Conservation (phyloP, 148 eudicot species). For the Linanthus parryae region DNA sequence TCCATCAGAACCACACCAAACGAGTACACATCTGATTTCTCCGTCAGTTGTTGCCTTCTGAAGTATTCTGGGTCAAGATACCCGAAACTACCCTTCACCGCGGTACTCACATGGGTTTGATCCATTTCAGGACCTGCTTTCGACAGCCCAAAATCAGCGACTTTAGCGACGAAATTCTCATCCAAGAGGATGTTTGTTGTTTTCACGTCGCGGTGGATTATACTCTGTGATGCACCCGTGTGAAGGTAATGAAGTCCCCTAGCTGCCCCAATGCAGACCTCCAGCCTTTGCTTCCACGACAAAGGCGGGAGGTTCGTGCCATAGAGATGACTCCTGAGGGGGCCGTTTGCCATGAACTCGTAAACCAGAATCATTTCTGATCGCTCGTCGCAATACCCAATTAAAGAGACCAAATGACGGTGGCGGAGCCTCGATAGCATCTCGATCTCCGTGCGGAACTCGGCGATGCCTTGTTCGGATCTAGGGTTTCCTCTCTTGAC, state of each 20-base stretch:
- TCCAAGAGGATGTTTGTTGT: constrained; percentile 96
- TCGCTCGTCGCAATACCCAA: constrained; percentile 93
- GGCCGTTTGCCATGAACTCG: constrained; percentile 98
- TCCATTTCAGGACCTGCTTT: constrained; percentile 87
- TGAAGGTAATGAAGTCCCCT: constrained; percentile 97
- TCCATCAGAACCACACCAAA: constrained; percentile 97
- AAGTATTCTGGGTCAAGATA: constrained; percentile 97
- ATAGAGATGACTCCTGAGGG: constrained; percentile 93
- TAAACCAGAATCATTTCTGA: constrained; percentile 96
- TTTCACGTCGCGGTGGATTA: constrained; percentile 92
- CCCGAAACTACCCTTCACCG: constrained; percentile 96
- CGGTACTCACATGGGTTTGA: constrained; percentile 97
- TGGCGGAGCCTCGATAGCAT: constrained; percentile 97
- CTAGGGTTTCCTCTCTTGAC: constrained; percentile 95
- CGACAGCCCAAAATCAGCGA: constrained; percentile 95
- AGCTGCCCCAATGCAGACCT: constrained; percentile 95
- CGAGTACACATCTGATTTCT: constrained; percentile 93
- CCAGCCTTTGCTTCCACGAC: constrained; percentile 92
- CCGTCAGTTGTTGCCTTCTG: constrained; percentile 88
- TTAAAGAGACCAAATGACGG: constrained; percentile 89
- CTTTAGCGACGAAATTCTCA: constrained; percentile 86
- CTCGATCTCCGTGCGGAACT: constrained; percentile 89
- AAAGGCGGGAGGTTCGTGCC: constrained; percentile 78
- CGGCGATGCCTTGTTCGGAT: constrained; percentile 95
- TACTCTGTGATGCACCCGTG: constrained; percentile 89